Base-by-base conservation (phyloP, 441 rosid species). In the Syzygium syzygioides region DNA sequence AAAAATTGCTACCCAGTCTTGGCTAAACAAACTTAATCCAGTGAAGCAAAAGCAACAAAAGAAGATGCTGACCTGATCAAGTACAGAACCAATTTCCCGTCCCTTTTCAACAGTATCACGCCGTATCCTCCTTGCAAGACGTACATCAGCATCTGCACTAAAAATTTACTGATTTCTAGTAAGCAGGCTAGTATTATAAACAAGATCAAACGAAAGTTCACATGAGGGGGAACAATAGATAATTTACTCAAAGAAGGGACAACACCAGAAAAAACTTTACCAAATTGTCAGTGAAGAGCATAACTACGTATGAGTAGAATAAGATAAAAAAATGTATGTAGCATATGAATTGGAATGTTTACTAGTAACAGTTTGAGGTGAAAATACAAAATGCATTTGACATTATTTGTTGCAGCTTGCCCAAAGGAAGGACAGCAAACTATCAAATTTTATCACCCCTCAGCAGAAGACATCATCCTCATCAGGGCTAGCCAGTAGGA, bases 71-170 rank as follows among this genome's bases (percentile, higher is more conserved):
- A 98, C 99, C 99, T 98, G 99, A 93, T 98, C 99, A 89, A 98
- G 98, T 64, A 98, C 99, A 34, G 95, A 85, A 88, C 94, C 96
- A 55, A 98, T 96, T 93, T 97, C 98, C 94, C 99, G 94, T 87
- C 96, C 94, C 92, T 96, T 97, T 90, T 96, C 97, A 85, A 90
- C 98, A 53, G 98, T 98, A 93, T 97, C 99, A 90, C 99, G 94
- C 93, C 95, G 94, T 92, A 98, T 98, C 93, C 99, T 96, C 95
- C 99, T 96, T 79, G 99, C 98, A 94, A 98, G 92, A 62, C 99
- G 99, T 86, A 98, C 99, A 94, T 98, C 99, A 93, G 99, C 97
- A 97, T 98, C 99, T 98, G 96, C 95, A 89, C 95, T 94, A 93
- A 93, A 93, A 92, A 6, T 23, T 89, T 91, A 91, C 88, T 89